phyloP scores from a whole-genome alignment of 2,329 filamentous ascomycete species.

The Dothiorella sarmentorum region DNA sequence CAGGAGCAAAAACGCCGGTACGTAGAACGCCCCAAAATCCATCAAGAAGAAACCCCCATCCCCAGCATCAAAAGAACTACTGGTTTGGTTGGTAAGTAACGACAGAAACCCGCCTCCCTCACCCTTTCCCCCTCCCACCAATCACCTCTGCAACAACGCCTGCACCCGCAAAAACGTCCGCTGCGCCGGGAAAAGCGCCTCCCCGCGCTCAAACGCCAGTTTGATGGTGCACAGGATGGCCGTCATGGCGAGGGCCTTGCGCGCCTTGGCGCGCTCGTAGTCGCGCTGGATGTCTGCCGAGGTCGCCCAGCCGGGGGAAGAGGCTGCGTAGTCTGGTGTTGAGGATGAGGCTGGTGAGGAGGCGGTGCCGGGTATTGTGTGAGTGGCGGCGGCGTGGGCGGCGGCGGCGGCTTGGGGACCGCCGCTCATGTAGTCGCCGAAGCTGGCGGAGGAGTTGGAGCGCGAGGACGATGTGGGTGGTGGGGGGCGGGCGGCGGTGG shows the following conservation, averaged over 20 bases:
- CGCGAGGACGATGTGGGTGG: too few species aligned
- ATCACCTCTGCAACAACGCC: slow-evolving; percentile 9
- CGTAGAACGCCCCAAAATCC: too few species aligned
- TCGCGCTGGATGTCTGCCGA: neutral
- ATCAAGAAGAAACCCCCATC: too few species aligned
- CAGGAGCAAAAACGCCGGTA: too few species aligned
- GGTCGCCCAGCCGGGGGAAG: neutral
- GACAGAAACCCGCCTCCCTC: neutral
- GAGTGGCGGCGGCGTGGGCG: neutral
- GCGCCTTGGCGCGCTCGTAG: slow-evolving; percentile 2
- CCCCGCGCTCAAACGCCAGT: slow-evolving; percentile 3
- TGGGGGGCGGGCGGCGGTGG: slow-evolving; percentile 25
- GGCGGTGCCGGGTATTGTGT: too few species aligned
- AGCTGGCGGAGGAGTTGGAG: neutral
- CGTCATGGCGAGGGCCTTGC: slow-evolving; percentile 10
- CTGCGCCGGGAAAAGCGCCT: neutral
- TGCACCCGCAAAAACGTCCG: slow-evolving; percentile 14
- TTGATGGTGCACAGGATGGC: neutral
- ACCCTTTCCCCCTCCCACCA: neutral
- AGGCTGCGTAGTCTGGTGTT: neutral
- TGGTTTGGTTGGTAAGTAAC: too few species aligned
- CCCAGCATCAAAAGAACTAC: neutral
- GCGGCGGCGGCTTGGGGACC: neutral
- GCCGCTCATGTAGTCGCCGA: neutral
- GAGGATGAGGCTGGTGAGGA: neutral